A percentile compares a stretch with the other conserved stretches of the same genome.
Conservation (phyloP, 257 asterid species). For the Asclepias syriaca region DNA sequence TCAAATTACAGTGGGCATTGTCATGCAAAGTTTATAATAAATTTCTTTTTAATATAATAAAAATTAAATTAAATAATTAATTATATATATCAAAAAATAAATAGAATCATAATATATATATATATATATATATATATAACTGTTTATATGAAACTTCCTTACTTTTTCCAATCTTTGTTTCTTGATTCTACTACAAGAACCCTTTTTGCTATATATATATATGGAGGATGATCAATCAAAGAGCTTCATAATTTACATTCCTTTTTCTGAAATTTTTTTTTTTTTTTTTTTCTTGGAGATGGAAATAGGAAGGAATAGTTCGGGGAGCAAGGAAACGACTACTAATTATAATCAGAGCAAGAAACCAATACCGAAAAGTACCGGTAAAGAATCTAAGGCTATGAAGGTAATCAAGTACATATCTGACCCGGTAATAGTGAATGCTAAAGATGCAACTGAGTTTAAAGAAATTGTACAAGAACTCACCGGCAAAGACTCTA, state of each 20-base stretch:
- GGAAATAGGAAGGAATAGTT: constrained; percentile 9
- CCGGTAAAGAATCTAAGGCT: constrained; percentile 12
- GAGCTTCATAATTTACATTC: neutral
- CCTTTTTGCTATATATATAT: constrained; percentile 12
- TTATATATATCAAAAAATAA: no score
- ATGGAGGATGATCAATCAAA: neutral
- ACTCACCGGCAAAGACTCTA: constrained; percentile 32
- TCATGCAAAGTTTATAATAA: no score
- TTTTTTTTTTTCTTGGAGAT: neutral
- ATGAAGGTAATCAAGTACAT: constrained; percentile 31
- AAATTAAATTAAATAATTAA: no score
- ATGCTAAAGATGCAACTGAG: constrained; percentile 27
- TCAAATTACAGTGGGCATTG: no score
- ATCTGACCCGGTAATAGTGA: constrained; percentile 30
- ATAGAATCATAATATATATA: no score
- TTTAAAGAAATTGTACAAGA: constrained; percentile 36
- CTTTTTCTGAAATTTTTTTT: neutral
- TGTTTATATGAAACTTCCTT: neutral
- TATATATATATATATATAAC: no score
- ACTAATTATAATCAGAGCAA: neutral
- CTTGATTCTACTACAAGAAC: neutral
- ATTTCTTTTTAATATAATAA: no score
- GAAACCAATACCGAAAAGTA: neutral
- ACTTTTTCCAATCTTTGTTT: constrained; percentile 3
- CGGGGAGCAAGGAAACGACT: neutral